Percentiles rank a stretch among this genome's conserved stretches.
Evolutionary conservation across 345 rosid species (phyloP).

Genomic region (Populus davidiana): DNA sequence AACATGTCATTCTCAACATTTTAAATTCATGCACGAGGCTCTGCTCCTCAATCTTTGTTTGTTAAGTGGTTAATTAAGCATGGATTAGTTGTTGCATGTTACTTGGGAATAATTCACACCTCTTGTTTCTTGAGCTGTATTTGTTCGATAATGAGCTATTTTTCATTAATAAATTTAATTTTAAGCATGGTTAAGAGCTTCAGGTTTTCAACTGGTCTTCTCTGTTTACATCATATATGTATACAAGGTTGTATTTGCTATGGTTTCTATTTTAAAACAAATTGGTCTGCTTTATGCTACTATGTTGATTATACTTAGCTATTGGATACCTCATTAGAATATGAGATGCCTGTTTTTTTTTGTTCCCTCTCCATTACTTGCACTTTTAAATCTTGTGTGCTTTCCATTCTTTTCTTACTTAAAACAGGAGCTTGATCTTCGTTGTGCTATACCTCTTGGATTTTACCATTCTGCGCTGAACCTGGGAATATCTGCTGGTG

Average conservation of each 20-base stretch:
- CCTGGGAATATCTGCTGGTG: slow-evolving; percentile 72
- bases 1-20: neutral
- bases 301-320: neutral
- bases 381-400: neutral
- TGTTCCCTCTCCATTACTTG: neutral
- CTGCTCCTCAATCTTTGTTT: neutral
- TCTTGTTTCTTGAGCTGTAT: neutral
- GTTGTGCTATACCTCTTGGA: slow-evolving; percentile 78
- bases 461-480: slow-evolving; percentile 69
- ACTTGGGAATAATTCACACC: neutral
- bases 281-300: neutral
- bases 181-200: neutral
- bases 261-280: neutral
- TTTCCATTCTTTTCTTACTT: slow-evolving; percentile 4
- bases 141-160: neutral
- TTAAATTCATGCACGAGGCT: neutral
- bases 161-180: neutral
- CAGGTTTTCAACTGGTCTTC: neutral
- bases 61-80: neutral
- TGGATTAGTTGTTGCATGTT: neutral
- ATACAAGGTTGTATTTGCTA: neutral
- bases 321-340: neutral
- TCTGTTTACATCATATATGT: neutral
- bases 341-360: neutral
- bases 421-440: slow-evolving; percentile 79